Percentiles rank a stretch among this genome's conserved stretches.
Conservation (phyloP, 331 rosid genomes). For the Acacia pycnantha region DNA sequence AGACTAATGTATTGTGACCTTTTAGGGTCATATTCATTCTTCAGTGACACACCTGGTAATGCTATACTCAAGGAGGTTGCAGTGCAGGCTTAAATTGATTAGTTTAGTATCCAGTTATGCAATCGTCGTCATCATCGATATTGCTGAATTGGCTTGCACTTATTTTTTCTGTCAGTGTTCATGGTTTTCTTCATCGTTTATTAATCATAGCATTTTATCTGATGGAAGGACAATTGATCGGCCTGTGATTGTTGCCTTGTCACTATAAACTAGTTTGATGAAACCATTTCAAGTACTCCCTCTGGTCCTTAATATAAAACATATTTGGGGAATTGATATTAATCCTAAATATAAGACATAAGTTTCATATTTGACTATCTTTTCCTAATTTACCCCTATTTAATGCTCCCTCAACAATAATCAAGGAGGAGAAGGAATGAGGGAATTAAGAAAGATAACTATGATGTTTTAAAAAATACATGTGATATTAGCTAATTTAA, state of each 20-base stretch:
- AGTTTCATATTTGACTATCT: too few species aligned
- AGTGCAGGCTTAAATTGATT: constrained; percentile 13
- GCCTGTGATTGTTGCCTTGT: constrained; percentile 21
- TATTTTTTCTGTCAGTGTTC: constrained; percentile 3
- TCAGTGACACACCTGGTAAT: constrained; percentile 9
- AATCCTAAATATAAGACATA: too few species aligned
- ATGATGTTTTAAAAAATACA: too few species aligned
- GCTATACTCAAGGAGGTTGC: constrained; percentile 12
- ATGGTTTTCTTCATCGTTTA: constrained; percentile 11
- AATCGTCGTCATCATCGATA: not conserved
- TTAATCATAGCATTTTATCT: constrained; percentile 15
- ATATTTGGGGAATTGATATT: too few species aligned
- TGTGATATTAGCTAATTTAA: too few species aligned
- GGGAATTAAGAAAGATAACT: too few species aligned
- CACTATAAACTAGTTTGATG: not conserved
- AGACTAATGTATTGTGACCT: not conserved
- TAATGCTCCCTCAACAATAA: too few species aligned
- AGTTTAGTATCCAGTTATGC: constrained; percentile 14
- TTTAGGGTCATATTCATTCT: constrained; percentile 7
- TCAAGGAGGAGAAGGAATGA: too few species aligned
- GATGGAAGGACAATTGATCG: constrained; percentile 15
- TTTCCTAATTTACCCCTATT: too few species aligned
- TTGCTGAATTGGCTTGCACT: not conserved
- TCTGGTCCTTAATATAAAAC: too few species aligned
- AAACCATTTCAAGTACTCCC: not conserved